A percentile compares a stretch with the other conserved stretches of the same genome.
Evolutionary conservation across 208 protist genomes (phyloP).

Genomic region (Leishmania tarentolae): DNA sequence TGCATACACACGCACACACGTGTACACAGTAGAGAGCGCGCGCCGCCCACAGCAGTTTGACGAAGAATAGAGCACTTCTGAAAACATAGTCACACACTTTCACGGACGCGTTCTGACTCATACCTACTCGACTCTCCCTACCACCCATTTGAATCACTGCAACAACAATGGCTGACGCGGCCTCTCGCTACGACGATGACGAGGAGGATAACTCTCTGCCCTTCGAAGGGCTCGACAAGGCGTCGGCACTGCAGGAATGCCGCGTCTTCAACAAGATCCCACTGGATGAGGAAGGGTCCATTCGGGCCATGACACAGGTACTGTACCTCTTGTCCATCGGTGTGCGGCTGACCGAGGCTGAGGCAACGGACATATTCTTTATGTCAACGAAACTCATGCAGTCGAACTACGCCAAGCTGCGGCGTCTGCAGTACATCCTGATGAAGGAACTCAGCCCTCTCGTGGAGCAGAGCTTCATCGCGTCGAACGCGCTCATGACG

Average conservation of each 20-base stretch:
- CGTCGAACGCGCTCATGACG: conserved; percentile 96
- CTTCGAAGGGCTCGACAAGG: conserved; percentile 95
- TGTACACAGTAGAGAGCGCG: background rate
- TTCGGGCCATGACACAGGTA: conserved; percentile 93
- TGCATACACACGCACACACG: background rate
- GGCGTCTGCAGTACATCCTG: conserved; percentile 97
- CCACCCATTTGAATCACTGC: background rate
- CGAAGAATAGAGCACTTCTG: background rate
- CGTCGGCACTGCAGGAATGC: conserved; percentile 94
- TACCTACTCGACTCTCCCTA: background rate
- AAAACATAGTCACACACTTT: conserved; percentile 5
- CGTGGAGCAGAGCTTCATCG: conserved; percentile 97
- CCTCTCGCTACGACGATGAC: conserved; percentile 70
- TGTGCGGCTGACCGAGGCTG: conserved; percentile 88
- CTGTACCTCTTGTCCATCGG: conserved; percentile 96
- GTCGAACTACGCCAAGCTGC: conserved; percentile 94
- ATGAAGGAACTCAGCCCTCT: conserved; percentile 97
- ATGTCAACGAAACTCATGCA: conserved; percentile 98
- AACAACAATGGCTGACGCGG: conserved; percentile 18
- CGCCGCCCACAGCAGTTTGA: background rate
- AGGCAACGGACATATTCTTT: conserved; percentile 99
- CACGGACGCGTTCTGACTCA: background rate
- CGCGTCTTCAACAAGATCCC: conserved; percentile 94
- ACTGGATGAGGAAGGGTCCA: conserved; percentile 88
- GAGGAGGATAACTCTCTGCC: conserved; percentile 82